phyloP scores from a whole-genome alignment of 176 grass and related monocot genomes.

The Carex scoparia region DNA sequence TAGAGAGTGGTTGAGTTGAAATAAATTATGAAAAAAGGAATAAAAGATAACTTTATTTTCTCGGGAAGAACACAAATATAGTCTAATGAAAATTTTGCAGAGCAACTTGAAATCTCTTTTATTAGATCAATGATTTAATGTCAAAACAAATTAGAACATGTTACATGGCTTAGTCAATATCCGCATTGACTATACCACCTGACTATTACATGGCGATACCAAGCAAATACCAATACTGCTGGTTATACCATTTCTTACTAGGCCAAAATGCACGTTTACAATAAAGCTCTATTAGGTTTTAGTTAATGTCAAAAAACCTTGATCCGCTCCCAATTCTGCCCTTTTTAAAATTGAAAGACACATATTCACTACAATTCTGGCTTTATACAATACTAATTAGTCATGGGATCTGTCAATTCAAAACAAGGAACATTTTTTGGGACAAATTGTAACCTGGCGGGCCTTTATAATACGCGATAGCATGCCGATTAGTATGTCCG shows the following conservation, averaged over 20 bases:
- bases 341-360: not conserved
- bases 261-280: not conserved
- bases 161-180: not conserved
- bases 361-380: not conserved
- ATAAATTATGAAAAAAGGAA: not conserved
- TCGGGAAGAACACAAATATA: not conserved
- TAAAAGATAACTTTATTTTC: not conserved
- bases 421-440: not conserved
- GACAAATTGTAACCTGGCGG: conserved; percentile 56
- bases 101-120: not conserved
- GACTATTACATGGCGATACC: not conserved
- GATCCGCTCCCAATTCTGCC: not conserved
- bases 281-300: not conserved
- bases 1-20: conserved; percentile 22
- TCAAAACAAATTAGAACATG: not conserved
- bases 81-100: not conserved
- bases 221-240: not conserved
- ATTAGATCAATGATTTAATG: not conserved
- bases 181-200: not conserved
- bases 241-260: not conserved
- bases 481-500: conserved; percentile 96
- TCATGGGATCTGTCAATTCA: not conserved
- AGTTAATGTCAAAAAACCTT: not conserved
- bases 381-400: not conserved
- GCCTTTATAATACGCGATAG: conserved; percentile 85